Conservation (phyloP, 257 asterid species). For the Solanum dulcamara region DNA sequence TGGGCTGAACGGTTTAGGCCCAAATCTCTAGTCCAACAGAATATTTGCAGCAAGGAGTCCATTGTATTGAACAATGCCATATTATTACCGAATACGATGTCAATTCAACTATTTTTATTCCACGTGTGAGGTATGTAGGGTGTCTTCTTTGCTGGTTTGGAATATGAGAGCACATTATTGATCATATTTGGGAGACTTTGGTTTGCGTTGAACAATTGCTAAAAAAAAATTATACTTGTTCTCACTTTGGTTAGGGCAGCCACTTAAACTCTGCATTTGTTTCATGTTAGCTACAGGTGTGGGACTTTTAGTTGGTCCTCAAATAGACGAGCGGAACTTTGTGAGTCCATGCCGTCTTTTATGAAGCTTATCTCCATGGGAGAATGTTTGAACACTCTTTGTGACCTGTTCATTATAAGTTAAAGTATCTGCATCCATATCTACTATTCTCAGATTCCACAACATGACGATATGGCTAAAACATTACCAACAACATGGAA, state of each 20-base stretch:
- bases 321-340: background rate
- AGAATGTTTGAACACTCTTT: background rate
- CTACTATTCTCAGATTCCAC: background rate
- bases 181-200: background rate
- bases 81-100: background rate
- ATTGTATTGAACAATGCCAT: background rate
- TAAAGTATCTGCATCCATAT: background rate
- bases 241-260: background rate
- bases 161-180: background rate
- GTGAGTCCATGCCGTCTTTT: background rate
- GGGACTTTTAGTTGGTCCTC: background rate
- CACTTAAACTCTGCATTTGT: background rate
- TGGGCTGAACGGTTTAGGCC: background rate
- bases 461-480: background rate
- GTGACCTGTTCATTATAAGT: background rate
- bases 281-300: background rate
- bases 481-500: background rate
- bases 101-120: background rate
- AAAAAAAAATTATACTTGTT: background rate
- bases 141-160: background rate
- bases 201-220: background rate
- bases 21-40: background rate
- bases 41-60: background rate
- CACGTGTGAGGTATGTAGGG: background rate
- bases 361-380: background rate